Base-by-base conservation (phyloP, 2,329 filamentous ascomycete species). In the Stemphylium beticola region DNA sequence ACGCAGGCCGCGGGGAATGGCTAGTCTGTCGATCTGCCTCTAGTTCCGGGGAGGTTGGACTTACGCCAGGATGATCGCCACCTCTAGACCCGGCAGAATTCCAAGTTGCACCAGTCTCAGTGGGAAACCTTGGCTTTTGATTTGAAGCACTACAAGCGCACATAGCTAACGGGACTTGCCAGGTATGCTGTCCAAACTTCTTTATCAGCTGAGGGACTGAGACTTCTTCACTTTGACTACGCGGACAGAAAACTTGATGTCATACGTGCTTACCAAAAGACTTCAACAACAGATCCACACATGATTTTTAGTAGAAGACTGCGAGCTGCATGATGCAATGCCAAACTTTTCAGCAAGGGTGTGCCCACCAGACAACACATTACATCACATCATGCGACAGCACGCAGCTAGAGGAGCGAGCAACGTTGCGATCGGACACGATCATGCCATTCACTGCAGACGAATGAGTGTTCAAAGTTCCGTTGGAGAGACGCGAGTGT, bases 21-120 rank as follows among this genome's bases (percentile, higher is more conserved):
- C 32, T 40, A 48, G 31, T 42, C 7, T 47, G 49, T 46, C 43
- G 49, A 52, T 52, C 49, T 52, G 36, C 49, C 42, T 48, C 31
- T 48, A 52, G 42, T 24, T 32, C 43, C 37, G 36, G 49, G 36
- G 37, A 41, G 29, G 45, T 41, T 52, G 31, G 22, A 26, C 15
- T 37, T 42, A 17, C 22, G 42, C 43, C 36, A 32, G 42, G 43
- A 52, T 52, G 36, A 48, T 52, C 42, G 22, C 43, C 45, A 29
- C 36, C 31, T 48, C 36, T 36, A 22, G 32, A 39, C 26, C 36
- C 17, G 42, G 49, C 20, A 8, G 42, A 34, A 34, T 14, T n/a
- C 15, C 42, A 24, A 34, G 31, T 44, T 32, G 29, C 42, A 34
- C 20, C 18, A 15, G 24, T 22, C 24, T 20, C 18, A 44, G 18